A percentile compares a stretch with the other conserved stretches of the same genome.
Evolutionary conservation across 2,329 filamentous ascomycete genomes (phyloP).

Genomic region (Didymella pomorum): DNA sequence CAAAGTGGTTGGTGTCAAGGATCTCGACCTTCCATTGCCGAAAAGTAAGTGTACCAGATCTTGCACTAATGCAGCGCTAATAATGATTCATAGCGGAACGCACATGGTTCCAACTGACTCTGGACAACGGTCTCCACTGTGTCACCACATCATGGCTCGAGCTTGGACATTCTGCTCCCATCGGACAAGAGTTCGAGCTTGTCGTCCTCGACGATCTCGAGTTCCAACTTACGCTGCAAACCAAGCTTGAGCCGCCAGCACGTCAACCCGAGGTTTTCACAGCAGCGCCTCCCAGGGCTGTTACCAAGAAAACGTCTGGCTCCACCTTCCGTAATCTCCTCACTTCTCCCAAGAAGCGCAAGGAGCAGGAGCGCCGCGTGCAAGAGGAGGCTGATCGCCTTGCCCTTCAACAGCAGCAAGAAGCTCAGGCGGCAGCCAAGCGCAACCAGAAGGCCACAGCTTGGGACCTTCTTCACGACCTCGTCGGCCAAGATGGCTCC

Average conservation of each 20-base stretch:
- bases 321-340: slow-evolving; percentile 81
- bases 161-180: slow-evolving; percentile 87
- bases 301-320: slow-evolving; percentile 75
- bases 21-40: slow-evolving; percentile 88
- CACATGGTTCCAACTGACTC: slow-evolving; percentile 91
- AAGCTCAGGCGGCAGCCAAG: slow-evolving; percentile 57
- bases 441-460: slow-evolving; percentile 70
- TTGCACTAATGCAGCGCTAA: slow-evolving; percentile 20
- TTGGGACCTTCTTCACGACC: slow-evolving; percentile 85
- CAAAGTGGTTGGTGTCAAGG: slow-evolving; percentile 98
- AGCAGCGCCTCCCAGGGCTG: slow-evolving; percentile 67
- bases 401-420: slow-evolving; percentile 56
- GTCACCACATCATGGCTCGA: slow-evolving; percentile 97
- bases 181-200: slow-evolving; percentile 97
- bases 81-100: slow-evolving; percentile 71
- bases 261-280: slow-evolving; percentile 42
- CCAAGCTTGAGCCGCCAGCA: slow-evolving; percentile 84
- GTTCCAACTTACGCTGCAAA: slow-evolving; percentile 96
- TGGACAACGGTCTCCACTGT: slow-evolving; percentile 98
- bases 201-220: slow-evolving; percentile 98
- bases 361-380: slow-evolving; percentile 86
- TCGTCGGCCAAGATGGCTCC: slow-evolving; percentile 90
- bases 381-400: slow-evolving; percentile 82
- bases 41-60: slow-evolving; percentile 70
- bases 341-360: slow-evolving; percentile 93